Evolutionary conservation across 1,284 basidiomycete genomes (phyloP), one percentile per base, ranked within the genome.

Genomic region (Phaffia rhodozyma): DNA sequence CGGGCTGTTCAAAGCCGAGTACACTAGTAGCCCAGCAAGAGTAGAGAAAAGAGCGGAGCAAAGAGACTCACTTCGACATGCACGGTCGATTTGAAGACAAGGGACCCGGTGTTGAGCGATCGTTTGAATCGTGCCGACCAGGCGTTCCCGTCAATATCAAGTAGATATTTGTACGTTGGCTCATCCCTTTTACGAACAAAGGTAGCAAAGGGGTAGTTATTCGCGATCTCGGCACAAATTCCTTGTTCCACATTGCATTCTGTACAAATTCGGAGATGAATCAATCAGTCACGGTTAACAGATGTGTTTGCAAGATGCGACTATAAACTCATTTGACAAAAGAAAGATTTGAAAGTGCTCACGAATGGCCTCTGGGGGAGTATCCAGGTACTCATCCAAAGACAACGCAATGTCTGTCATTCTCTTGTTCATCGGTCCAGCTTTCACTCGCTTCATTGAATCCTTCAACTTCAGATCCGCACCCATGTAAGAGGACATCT

Each of bases 141-240:
- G 43, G 63, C 64, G 50, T 65, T 65, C 0, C 63, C 63, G 25
- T 65, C 38, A 25, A 65, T 49, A 29, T 65, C 63, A 16, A 65
- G 55, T 27, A 65, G 60, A n/a, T 48, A 61, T 21, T 51, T 50
- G 53, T 30, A 61, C 30, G 51, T 43, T 43, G 47, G 34, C 29
- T 57, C 59, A 16, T 61, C 59, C 25, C 58, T 47, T 16, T 60
- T 52, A 18, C 57, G 38, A 43, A 43, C 38, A 43, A 43, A 43
- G 38, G 6, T 16, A 11, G 5, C 18, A 38, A 20, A n/a, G 34
- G 38, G 56, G 18, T 11, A 58, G 43, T 38, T 52, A 27, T 43
- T 16, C 16, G 13, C 38, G 13, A 43, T 43, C 13, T 43, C 38
- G 38, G 27, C 63, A 30, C 66, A 67, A n/a, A 63, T 67, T 23